A percentile compares a stretch with the other conserved stretches of the same genome.
Evolutionary conservation across 805 yeast species (phyloP).

Genomic region (Saturnispora silvae): DNA sequence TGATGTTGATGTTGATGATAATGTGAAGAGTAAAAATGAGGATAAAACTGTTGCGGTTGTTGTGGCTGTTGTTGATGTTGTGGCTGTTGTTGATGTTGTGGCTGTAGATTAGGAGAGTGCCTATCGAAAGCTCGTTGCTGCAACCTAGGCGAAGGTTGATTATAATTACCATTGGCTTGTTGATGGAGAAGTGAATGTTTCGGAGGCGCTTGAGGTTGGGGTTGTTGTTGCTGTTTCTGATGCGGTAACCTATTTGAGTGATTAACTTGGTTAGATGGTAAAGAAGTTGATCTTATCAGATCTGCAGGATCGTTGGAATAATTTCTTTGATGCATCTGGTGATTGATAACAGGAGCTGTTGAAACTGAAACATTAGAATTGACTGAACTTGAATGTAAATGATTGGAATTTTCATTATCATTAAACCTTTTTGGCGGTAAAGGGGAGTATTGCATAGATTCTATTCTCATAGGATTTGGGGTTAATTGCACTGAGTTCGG

Average conservation of each 20-base stretch:
- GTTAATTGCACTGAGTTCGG: constrained; percentile 9
- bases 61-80: constrained; percentile 2
- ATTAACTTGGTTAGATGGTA: neutral
- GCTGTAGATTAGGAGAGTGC: neutral
- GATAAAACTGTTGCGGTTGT: neutral
- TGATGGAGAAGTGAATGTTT: neutral
- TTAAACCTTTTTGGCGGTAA: no score
- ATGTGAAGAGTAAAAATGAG: neutral
- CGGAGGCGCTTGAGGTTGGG: neutral
- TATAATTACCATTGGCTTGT: neutral
- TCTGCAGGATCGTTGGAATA: neutral
- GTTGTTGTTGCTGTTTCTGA: neutral
- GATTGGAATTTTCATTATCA: neutral
- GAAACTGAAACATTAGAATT: constrained; percentile 2
- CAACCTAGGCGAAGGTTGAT: neutral
- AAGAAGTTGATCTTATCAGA: neutral
- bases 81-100: constrained; percentile 1
- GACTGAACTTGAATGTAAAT: constrained; percentile 9
- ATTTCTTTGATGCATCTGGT: neutral
- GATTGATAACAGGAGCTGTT: neutral
- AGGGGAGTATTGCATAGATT: neutral
- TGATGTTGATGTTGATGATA: neutral
- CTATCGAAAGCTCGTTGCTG: no score
- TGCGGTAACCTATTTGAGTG: neutral
- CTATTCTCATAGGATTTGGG: constrained; percentile 5